A percentile compares a stretch with the other conserved stretches of the same genome.
Conservation (phyloP, 2,329 filamentous ascomycete genomes). For the Penicillium decumbens region DNA sequence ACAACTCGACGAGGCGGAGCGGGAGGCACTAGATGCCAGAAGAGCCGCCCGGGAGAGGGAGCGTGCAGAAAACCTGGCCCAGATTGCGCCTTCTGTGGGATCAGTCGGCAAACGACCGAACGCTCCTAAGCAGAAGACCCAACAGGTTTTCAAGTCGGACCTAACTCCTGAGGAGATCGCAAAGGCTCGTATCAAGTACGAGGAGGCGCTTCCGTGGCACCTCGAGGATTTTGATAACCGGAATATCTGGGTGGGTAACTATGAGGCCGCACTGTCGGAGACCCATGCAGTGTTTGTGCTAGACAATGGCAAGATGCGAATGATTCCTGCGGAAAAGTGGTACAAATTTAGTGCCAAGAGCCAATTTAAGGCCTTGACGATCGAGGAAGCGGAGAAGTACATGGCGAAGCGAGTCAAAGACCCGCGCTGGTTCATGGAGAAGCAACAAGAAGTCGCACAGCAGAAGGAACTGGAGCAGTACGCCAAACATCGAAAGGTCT, state of each 20-base stretch:
- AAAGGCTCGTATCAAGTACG: slow-evolving; percentile 65
- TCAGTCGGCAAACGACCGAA: slow-evolving; percentile 64
- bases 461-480: slow-evolving; percentile 58
- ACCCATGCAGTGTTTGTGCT: slow-evolving; percentile 73
- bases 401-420: slow-evolving; percentile 75
- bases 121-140: slow-evolving; percentile 69
- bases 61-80: slow-evolving; percentile 78
- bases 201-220: slow-evolving; percentile 94
- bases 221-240: slow-evolving; percentile 94
- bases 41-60: slow-evolving; percentile 79
- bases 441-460: slow-evolving; percentile 49
- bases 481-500: slow-evolving; percentile 45
- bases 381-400: slow-evolving; percentile 78
- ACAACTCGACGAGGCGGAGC: slow-evolving; percentile 62
- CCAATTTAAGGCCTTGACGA: slow-evolving; percentile 68
- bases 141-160: slow-evolving; percentile 79
- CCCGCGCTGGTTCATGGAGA: slow-evolving; percentile 73
- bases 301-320: slow-evolving; percentile 67
- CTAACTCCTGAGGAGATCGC: slow-evolving; percentile 68
- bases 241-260: slow-evolving; percentile 87
- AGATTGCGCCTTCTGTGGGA: slow-evolving; percentile 80
- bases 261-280: slow-evolving; percentile 82
- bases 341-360: slow-evolving; percentile 60
- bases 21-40: slow-evolving; percentile 53
- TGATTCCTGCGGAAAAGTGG: slow-evolving; percentile 93